Percentiles rank a stretch among this genome's conserved stretches.
Evolutionary conservation across 2,329 filamentous ascomycete species (phyloP).

Genomic region (Keithomyces neogunnii): DNA sequence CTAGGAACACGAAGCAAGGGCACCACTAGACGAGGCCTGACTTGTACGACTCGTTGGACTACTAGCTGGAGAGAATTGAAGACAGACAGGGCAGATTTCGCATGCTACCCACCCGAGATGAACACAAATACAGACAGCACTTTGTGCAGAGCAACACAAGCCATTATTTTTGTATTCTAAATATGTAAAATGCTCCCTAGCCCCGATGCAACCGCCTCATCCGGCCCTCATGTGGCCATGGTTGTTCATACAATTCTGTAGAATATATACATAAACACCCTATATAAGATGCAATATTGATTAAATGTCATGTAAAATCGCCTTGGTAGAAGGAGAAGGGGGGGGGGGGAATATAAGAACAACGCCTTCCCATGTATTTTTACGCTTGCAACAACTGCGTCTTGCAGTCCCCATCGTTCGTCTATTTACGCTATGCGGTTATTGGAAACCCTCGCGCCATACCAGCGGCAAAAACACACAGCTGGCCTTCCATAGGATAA

Average conservation of each 20-base stretch:
- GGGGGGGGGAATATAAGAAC: not conserved
- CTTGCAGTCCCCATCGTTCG: not conserved
- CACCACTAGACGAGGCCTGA: too few species aligned
- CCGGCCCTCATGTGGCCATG: not conserved
- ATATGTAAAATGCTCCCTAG: too few species aligned
- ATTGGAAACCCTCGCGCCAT: conserved; percentile 49
- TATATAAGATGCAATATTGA: not conserved
- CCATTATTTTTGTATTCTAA: too few species aligned
- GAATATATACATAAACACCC: not conserved
- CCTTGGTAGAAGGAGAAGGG: not conserved
- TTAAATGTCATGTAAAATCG: not conserved
- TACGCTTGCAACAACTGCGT: not conserved
- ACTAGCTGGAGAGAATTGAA: too few species aligned
- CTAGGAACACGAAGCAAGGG: too few species aligned
- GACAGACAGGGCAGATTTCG: too few species aligned
- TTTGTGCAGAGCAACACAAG: too few species aligned
- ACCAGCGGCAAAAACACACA: conserved; percentile 78
- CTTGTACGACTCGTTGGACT: too few species aligned
- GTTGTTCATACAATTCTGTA: not conserved
- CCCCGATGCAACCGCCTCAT: not conserved
- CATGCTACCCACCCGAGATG: too few species aligned
- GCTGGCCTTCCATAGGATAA: conserved; percentile 73
- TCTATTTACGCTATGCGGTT: conserved; percentile 4
- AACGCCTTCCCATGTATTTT: not conserved
- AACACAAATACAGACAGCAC: too few species aligned